Evolutionary conservation across 2,329 filamentous ascomycete species (phyloP).

Genomic region (Trichocomaceae sp.): DNA sequence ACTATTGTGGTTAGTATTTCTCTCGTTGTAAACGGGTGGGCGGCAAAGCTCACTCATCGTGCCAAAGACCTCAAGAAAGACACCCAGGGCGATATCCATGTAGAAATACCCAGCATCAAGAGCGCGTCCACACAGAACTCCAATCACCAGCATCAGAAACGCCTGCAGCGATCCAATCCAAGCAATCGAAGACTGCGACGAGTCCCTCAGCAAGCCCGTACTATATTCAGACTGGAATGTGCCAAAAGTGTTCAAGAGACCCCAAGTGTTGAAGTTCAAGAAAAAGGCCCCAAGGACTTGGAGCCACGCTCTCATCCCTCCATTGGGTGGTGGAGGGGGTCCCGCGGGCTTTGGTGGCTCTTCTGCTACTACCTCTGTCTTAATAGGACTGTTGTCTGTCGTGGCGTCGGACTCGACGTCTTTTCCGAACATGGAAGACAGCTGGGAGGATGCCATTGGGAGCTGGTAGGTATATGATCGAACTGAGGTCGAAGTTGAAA

Average conservation of each 20-base stretch:
- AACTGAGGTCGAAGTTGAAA: background rate
- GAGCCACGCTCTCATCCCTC: background rate
- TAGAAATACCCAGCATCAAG: background rate
- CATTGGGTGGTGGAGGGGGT: too few relatives aligned
- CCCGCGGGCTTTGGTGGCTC: constrained; percentile 14
- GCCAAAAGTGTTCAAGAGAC: too few relatives aligned
- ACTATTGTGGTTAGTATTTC: too few relatives aligned
- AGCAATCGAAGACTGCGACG: background rate
- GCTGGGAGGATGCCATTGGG: background rate
- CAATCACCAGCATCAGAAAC: too few relatives aligned
- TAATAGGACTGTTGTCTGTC: background rate
- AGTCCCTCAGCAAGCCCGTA: background rate
- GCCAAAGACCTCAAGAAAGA: constrained; percentile 17
- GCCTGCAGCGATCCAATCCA: background rate
- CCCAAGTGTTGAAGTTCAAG: constrained; percentile 6
- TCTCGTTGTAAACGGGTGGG: too few relatives aligned
- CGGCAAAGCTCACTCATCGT: too few relatives aligned
- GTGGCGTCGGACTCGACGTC: background rate
- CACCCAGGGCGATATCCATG: background rate
- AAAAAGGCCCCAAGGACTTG: constrained; percentile 2
- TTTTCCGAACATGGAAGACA: background rate
- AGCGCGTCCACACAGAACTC: too few relatives aligned
- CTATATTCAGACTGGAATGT: background rate
- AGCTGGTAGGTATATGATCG: background rate
- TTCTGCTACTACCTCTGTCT: background rate